Evolutionary conservation across 108 stramenopile species (phyloP).

Genomic region (Nannochloropsis salina): DNA sequence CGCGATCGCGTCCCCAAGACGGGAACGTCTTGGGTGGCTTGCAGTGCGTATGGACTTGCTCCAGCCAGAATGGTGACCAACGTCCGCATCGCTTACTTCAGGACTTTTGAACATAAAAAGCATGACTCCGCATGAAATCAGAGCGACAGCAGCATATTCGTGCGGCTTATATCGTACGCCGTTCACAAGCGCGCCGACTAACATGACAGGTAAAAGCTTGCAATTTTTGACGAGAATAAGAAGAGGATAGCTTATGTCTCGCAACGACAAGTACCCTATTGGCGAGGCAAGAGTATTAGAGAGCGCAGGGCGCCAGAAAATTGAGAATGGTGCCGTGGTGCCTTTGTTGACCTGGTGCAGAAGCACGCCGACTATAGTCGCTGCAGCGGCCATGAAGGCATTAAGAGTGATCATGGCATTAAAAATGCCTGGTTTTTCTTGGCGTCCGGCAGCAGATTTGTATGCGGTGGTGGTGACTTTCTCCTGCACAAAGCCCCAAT

Average conservation of each 20-base stretch:
- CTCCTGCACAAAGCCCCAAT: conserved; percentile 23
- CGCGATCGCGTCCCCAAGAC: not conserved
- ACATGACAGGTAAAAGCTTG: conserved; percentile 23
- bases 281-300: conserved; percentile 12
- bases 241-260: conserved; percentile 20
- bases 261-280: conserved; percentile 22
- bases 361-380: not conserved
- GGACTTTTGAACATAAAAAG: conserved; percentile 11
- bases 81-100: not conserved
- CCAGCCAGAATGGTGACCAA: not conserved
- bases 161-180: not conserved
- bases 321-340: not conserved
- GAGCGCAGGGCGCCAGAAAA: not conserved
- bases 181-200: conserved; percentile 1
- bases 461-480: conserved; percentile 9
- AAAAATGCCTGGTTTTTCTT: not conserved
- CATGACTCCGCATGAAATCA: conserved; percentile 17
- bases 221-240: conserved; percentile 14
- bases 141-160: not conserved
- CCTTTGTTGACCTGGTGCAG: not conserved
- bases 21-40: not conserved
- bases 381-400: conserved; percentile 24
- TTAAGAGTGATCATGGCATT: conserved; percentile 21
- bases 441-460: not conserved
- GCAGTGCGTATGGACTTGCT: not conserved